phyloP scores from a whole-genome alignment of 805 yeast genomes.

The Cyberlindnera amylophila region DNA sequence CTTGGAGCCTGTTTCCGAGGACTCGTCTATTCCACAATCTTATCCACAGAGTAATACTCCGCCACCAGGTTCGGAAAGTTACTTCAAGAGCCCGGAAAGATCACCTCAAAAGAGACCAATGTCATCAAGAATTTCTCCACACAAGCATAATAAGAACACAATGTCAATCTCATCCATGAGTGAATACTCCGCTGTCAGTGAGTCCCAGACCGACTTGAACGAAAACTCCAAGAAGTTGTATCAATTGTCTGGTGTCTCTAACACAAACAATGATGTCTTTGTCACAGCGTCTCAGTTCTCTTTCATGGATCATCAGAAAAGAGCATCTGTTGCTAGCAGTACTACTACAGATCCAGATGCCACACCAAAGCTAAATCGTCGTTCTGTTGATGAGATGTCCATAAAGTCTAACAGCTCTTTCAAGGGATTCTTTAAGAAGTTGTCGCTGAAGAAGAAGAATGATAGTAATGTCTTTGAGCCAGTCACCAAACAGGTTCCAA shows the following conservation, averaged over 20 bases:
- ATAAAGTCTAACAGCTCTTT: slow-evolving; percentile 22
- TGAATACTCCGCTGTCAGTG: slow-evolving; percentile 23
- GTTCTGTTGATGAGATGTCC: slow-evolving; percentile 8
- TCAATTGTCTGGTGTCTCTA: slow-evolving; percentile 15
- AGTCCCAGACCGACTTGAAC: slow-evolving; percentile 1
- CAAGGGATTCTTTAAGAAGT: slow-evolving; percentile 23
- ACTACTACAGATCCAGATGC: slow-evolving; percentile 4
- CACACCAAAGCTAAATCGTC: slow-evolving; percentile 7
- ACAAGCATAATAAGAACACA: slow-evolving; percentile 10
- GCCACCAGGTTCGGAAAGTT: slow-evolving; percentile 3
- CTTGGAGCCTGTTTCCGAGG: slow-evolving; percentile 13
- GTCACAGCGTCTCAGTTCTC: slow-evolving; percentile 38
- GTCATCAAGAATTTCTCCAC: slow-evolving; percentile 8
- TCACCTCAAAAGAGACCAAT: slow-evolving; percentile 5
- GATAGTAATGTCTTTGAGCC: slow-evolving; percentile 16
- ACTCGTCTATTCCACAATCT: not conserved
- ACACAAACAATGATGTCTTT: slow-evolving; percentile 31
- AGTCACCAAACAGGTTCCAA: slow-evolving; percentile 12
- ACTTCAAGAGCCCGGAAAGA: slow-evolving; percentile 9
- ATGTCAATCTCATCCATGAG: slow-evolving; percentile 25
- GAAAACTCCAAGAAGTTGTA: slow-evolving; percentile 16
- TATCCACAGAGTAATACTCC: not conserved
- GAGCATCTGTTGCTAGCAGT: slow-evolving; percentile 5
- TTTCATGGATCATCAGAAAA: slow-evolving; percentile 16
- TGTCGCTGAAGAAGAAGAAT: slow-evolving; percentile 21